Evolutionary conservation across 768 basidiomycete species (phyloP), one percentile per base, ranked within the genome.

Genomic region (Leucosporidium yakuticum): DNA sequence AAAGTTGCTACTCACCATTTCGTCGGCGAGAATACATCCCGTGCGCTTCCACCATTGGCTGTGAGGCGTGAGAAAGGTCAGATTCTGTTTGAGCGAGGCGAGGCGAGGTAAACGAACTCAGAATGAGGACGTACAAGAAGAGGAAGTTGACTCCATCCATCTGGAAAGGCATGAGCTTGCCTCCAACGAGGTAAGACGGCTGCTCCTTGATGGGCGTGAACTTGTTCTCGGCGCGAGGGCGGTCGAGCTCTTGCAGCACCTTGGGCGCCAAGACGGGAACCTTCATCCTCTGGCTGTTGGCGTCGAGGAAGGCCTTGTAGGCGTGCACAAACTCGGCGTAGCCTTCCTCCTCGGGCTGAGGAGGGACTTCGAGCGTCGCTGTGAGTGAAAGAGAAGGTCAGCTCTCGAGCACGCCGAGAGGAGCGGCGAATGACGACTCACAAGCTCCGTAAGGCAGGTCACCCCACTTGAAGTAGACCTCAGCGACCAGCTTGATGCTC

Each of bases 381-480:
- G 64, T 27, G 29, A 19, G 8, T 36, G 20, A 15, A 17, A 4
- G 51, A 19, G 39, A 44, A 6, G 34, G 14, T 20, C 49, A 50
- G 39, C 62, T 17, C 11, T 9, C 34, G n/a, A 25, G 29, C 20
- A 50, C 15, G 2, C 4, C 6, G 39, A 44, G n/a, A 36, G 20
- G 53, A 23, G 34, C n/a, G n/a, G n/a, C n/a, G n/a, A 17, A 7
- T 0, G 34, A 3, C 3, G 36, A 44, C 71, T 31, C 32, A 73
- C 71, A 44, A 19, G 59, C 31, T 5, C 21, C 89, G 69, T 98
- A 96, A n/a, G 88, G 86, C 32, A 97, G 81, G 69, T 92, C 92
- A 54, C 86, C 82, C 95, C 95, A 98, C 78, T 98, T 99, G 73
- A 91, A 82, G 77, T 93, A 93, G 19, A 84, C 85, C 87, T 89